Base-by-base conservation (phyloP, 2,329 filamentous ascomycete genomes). In the Trichoderma semiorbis region DNA sequence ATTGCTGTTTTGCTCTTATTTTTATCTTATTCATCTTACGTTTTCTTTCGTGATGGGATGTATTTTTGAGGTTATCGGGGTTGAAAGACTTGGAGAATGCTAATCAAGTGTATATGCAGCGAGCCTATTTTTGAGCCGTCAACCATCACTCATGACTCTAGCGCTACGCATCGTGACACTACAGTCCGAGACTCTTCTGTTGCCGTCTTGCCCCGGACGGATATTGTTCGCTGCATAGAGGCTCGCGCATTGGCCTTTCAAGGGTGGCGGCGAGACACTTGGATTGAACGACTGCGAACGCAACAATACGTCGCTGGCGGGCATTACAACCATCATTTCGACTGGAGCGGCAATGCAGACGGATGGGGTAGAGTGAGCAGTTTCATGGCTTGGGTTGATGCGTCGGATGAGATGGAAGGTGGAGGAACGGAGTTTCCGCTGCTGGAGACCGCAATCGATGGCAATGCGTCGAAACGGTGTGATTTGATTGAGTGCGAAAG, bases 281-380 rank as follows among this genome's bases (percentile, higher is more conserved):
- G 84, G 84, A 75, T 88, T 73, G 86, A 88, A 77, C 81, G 85
- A 5, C 79, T 88, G 64, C 83, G 86, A 39, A 85, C 85, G 28
- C 86, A 88, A 79, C 81, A 84, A 32, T 88, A 88, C 74, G 73
- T 73, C 0, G 77, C 81, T 1, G 81, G 80, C 6, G 85, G 85
- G 1, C 86, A 87, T 77, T 88, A 88, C 77, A 79, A 78, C 55
- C 85, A 87, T 72, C 86, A 88, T 77, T 88, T 85, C 73, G 86
- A 88, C 80, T 88, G 85, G 85, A 85, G 82, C 66, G 80, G 78
- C 2, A 82, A 80, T 61, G 75, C 75, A 1, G 79, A 79, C 5
- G 84, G 84, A 3, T 86, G 84, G 84, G 84, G 84, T 1, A 80
- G 86, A 11, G 85, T 87, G 57, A 86, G 85, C 74, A 87, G 84